phyloP scores from a whole-genome alignment of 345 rosid species.

The Camelina neglecta region DNA sequence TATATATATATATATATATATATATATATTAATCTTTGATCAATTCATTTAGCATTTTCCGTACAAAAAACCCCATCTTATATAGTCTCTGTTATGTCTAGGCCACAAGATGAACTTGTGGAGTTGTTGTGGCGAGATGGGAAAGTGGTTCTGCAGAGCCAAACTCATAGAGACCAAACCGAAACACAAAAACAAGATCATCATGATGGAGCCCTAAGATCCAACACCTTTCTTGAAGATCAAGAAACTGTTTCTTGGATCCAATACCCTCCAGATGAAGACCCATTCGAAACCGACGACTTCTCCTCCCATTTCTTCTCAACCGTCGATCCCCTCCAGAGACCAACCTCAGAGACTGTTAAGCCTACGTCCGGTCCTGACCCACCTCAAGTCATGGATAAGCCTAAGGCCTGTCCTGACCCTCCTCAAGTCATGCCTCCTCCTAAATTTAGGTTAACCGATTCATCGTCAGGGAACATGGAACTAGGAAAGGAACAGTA shows the following conservation, averaged over 20 bases:
- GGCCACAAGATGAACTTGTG: slow-evolving; percentile 62
- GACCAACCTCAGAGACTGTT: slow-evolving; percentile 39
- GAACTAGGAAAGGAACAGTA: slow-evolving; percentile 49
- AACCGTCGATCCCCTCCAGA: slow-evolving; percentile 7
- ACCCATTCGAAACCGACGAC: slow-evolving; percentile 58
- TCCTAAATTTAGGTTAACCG: slow-evolving; percentile 49
- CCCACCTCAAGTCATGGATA: slow-evolving; percentile 17
- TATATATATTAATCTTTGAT: background rate
- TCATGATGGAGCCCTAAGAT: slow-evolving; percentile 22
- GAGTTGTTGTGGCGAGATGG: slow-evolving; percentile 78
- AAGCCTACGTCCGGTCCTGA: slow-evolving; percentile 42
- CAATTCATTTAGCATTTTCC: slow-evolving; percentile 7
- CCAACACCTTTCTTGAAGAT: slow-evolving; percentile 47
- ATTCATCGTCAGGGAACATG: slow-evolving; percentile 37
- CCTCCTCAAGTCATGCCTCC: slow-evolving; percentile 56
- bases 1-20: background rate
- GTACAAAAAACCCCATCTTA: background rate
- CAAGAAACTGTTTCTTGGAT: slow-evolving; percentile 74
- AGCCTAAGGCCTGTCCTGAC: slow-evolving; percentile 43
- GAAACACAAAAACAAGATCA: slow-evolving; percentile 21
- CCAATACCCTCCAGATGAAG: slow-evolving; percentile 62
- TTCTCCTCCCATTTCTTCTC: slow-evolving; percentile 59
- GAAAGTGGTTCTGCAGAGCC: slow-evolving; percentile 65
- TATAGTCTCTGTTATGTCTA: slow-evolving; percentile 39
- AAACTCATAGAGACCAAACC: slow-evolving; percentile 51